Evolutionary conservation across 2,329 filamentous ascomycete genomes (phyloP), one percentile per base, ranked within the genome.

Genomic region (Penicillium aurantiogriseum): DNA sequence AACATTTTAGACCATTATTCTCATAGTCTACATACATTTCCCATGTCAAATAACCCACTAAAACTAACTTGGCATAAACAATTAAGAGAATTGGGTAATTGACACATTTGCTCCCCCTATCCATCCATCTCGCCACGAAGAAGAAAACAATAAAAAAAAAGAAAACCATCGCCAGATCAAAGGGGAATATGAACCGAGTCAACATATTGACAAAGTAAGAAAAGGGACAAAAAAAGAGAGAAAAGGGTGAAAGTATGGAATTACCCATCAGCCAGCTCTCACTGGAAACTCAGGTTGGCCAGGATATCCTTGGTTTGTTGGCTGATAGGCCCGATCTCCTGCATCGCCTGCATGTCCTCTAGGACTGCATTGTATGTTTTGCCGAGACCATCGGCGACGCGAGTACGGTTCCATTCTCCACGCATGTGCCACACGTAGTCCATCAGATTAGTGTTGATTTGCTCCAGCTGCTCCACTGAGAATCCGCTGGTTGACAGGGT

Each of bases 391-490:
- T 77, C 78, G 15, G 88, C 81, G 15, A 96, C 92, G 66, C 82
- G 81, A 67, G 86, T 88, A 43, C 94, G 85, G 75, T 99, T 94
- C 85, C 90, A 94, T 68, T 95, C 88, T 47, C 85, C 83, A 49
- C 92, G 84, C 59, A 83, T 84, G 59, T 82, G 82, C 94, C 94
- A 99, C 44, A 97, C 84, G 62, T 88, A 86, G 59, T 93, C 89
- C 93, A 97, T 97, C 62, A 97, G 79, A 64, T 88, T 86, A 8
- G 92, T 88, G 72, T 92, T 92, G 71, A 97, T 88, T 75, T 97
- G 93, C 79, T 97, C 93, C 21, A 99, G 79, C 74, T 99, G 93
- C 76, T 99, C 94, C 51, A 99, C 90, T 0, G 88, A 90, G 72
- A 90, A 90, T 0, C 90, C 91, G 21, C 85, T 87, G 2, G 90